Percentiles rank a stretch among this genome's conserved stretches.
These are phyloP conservation scores for Polysphondylium violaceum DNA, from an alignment of 78 protist genomes.

Conservation along the genomic window DNA sequence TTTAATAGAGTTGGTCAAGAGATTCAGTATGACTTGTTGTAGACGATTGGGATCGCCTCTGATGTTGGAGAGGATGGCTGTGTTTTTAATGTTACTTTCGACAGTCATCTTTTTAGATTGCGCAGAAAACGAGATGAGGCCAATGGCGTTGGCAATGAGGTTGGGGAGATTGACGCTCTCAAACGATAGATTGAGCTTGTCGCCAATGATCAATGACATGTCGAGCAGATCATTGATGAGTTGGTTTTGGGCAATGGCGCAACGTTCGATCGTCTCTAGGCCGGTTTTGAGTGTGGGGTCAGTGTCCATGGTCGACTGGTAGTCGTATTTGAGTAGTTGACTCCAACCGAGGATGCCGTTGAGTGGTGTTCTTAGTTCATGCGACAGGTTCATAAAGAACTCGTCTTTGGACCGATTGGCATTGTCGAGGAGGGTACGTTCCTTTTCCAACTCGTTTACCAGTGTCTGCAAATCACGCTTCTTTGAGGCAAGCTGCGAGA, in stretches of 20 bases:
- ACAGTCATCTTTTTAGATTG: conserved; percentile 32
- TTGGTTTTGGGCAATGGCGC: conserved; percentile 67
- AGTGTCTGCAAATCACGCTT: conserved; percentile 56
- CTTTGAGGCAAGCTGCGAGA: conserved; percentile 38
- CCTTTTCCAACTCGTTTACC: conserved; percentile 45
- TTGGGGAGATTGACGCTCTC: conserved; percentile 17
- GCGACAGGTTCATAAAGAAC: conserved; percentile 68
- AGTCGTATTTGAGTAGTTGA: conserved; percentile 28
- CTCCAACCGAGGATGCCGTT: conserved; percentile 72
- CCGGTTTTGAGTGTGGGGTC: conserved; percentile 17
- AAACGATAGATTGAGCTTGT: conserved; percentile 11
- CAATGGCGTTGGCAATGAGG: conserved; percentile 22
- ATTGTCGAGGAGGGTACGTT: conserved; percentile 29
- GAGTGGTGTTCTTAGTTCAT: conserved; percentile 78
- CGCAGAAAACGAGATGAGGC: not conserved
- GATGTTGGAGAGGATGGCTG: not conserved
- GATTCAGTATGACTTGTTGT: conserved; percentile 69
- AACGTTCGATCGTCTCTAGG: conserved; percentile 53
- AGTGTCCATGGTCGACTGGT: not conserved
- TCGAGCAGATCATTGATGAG: conserved; percentile 65
- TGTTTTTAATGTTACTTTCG: not conserved
- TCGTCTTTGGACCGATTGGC: conserved; percentile 71
- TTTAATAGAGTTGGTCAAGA: conserved; percentile 66
- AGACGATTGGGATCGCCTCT: conserved; percentile 54
- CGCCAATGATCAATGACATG: conserved; percentile 68